These are phyloP conservation scores for Corylus avellana DNA, from an alignment of 306 rosid species.

Conservation along the genomic window DNA sequence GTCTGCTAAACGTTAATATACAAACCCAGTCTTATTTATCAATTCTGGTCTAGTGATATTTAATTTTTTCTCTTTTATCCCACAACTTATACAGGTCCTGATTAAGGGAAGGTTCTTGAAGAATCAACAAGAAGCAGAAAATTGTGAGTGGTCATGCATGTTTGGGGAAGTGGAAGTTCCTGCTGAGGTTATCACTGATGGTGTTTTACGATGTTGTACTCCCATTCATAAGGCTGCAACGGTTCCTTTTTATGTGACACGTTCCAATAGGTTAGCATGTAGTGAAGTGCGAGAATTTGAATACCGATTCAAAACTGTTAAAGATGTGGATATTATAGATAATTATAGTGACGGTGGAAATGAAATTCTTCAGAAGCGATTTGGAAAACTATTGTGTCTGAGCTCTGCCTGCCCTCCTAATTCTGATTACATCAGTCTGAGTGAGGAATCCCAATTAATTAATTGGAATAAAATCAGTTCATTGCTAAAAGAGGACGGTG, in stretches of 20 bases:
- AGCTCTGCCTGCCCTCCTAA: conserved; percentile 32
- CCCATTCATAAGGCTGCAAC: conserved; percentile 73
- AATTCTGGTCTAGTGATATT: conserved; percentile 8
- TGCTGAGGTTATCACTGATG: conserved; percentile 57
- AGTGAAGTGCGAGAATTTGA: conserved; percentile 91
- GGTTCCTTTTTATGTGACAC: conserved; percentile 81
- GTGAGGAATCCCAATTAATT: conserved; percentile 46
- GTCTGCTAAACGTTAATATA: conserved; percentile 5
- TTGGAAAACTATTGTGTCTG: conserved; percentile 50
- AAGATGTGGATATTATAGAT: conserved; percentile 38
- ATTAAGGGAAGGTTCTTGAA: conserved; percentile 72
- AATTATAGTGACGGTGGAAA: conserved; percentile 30
- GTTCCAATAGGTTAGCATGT: conserved; percentile 89
- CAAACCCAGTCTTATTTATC: conserved; percentile 14
- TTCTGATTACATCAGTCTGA: conserved; percentile 28
- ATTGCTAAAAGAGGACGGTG: conserved; percentile 52
- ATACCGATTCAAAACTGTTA: conserved; percentile 41
- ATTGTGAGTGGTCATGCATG: conserved; percentile 80
- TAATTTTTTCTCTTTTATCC: conserved; percentile 10
- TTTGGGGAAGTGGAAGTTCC: conserved; percentile 93
- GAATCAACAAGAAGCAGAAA: conserved; percentile 52
- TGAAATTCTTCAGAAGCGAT: conserved; percentile 41
- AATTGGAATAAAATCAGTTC: conserved; percentile 49
- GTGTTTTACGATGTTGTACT: conserved; percentile 77
- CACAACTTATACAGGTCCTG: conserved; percentile 52